Base-by-base conservation (phyloP, 371 early-diverging fungal genomes). In the Nematocida sp. region DNA sequence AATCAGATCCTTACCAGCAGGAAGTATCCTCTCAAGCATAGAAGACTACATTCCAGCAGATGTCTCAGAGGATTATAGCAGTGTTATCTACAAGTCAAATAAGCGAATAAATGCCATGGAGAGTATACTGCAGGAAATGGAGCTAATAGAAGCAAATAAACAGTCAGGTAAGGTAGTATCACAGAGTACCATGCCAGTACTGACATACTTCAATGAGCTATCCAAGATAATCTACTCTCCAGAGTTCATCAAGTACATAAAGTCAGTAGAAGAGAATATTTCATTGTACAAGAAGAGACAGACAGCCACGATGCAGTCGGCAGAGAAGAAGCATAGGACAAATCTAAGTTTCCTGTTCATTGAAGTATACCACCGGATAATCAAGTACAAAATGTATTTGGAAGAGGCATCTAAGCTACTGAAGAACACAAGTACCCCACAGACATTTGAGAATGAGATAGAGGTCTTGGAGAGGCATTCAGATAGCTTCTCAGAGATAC, bases 371-470 rank as follows among this genome's bases (percentile, higher is more conserved):
- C 65, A 65, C 45, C 34, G 65, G 13, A 15, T 65, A 4, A 54
- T 65, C 11, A 65, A 65, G 54, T 65, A 65, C 65, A 53, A 40
- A 34, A 63, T 65, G 25, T 65, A 65, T 38, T 41, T 52, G 2
- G 52, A 63, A 53, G 65, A 65, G 45, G 53, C 65, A 13, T 23
- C 29, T 17, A 54, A 21, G 9, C 3, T 52, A 25, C 55, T 65
- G 1, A 34, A 53, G 29, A 49, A 53, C 25, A 54, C 31, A 11
- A 4, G 15, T 27, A 11, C 9, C n/a, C 5, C 9, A 32, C 38
- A 45, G 49, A 19, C 53, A n/a, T 57, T 38, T 27, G 15, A 13
- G 21, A 54, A 40, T 21, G 35, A 35, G n/a, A 35, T 63, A 9
- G n/a, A 3, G 7, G 23, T 52, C 19, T 55, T 65, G 4, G 21